Base-by-base conservation (phyloP, 305 asterid genomes). In the Fraxinus angustifolia region DNA sequence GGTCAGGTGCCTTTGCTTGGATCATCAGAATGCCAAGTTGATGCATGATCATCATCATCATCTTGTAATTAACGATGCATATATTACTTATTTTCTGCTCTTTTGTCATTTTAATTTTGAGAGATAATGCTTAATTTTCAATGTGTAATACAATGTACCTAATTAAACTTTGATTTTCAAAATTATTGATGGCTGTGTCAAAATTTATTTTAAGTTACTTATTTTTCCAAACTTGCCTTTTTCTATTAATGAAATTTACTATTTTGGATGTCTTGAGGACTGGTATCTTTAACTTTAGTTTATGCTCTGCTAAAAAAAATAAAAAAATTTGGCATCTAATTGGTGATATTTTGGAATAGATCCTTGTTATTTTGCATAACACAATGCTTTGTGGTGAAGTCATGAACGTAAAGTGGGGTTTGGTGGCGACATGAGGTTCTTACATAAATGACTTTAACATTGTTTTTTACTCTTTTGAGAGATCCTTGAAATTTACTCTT, bases 1-100 rank as follows among this genome's bases (percentile, higher is more conserved):
- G 95, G 93, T 33, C 89, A 83, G 33, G 85, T 87, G 30, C 91
- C 91, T 80, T 86, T 92, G 82, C 91, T 91, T 75, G 86, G 83
- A 16, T 84, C 93, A 78, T 88, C 90, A 36, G 81, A 85, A 1
- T 91, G 96, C 81, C 68, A 33, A 12, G 91, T 90, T 58, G 78
- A 90, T 82, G 34, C 82, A 12, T 90, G 79, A 67, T 67, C 26
- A 23, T 23, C 33, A 21, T 62, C 56, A 12, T 12, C 71, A 8
- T 62, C 14, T 58, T 58, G 31, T 19, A 58, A 21, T 62, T 62
- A 19, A 2, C 23, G 21, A 21, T 8, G 71, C 71, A 21, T 62
- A 21, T 45, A 33, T 33, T 28, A 28, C 31, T 28, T 2, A 7
- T 58, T 17, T 58, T 17, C 30, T 58, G 28, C 14, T 62, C 31